These are phyloP conservation scores for Puccinia horiana DNA, from an alignment of 1,284 basidiomycete species.

Conservation along the genomic window DNA sequence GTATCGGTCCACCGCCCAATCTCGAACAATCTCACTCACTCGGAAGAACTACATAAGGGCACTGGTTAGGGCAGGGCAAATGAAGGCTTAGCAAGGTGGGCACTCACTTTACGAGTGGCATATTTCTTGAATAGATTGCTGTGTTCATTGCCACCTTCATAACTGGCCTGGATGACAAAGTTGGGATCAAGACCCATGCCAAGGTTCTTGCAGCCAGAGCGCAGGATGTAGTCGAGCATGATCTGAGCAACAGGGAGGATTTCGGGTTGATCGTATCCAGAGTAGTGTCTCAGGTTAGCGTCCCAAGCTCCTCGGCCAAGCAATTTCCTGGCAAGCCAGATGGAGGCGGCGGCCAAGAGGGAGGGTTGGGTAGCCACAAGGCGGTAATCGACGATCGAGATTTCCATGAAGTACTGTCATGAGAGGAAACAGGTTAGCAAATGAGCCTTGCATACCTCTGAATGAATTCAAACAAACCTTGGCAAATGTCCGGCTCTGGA, in stretches of 20 bases:
- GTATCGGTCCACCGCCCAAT: conserved; percentile 42
- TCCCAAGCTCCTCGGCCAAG: conserved; percentile 84
- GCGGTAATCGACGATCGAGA: conserved; percentile 81
- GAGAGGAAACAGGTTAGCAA: neutral
- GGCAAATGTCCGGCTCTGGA: conserved; percentile 83
- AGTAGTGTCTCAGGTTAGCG: conserved; percentile 86
- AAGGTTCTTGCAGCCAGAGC: conserved; percentile 56
- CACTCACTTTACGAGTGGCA: conserved; percentile 42
- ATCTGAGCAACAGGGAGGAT: conserved; percentile 83
- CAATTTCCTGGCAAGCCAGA: conserved; percentile 86
- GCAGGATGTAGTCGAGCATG: conserved; percentile 89
- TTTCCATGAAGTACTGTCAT: conserved; percentile 76
- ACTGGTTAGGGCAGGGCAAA: neutral
- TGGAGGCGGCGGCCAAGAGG: conserved; percentile 79
- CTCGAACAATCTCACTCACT: conserved; percentile 41
- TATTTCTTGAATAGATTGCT: conserved; percentile 45
- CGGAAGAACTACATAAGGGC: conserved; percentile 35
- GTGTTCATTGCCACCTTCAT: conserved; percentile 47
- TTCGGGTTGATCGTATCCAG: conserved; percentile 80
- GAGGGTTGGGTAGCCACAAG: conserved; percentile 80
- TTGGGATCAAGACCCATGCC: conserved; percentile 31
- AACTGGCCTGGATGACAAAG: conserved; percentile 24
- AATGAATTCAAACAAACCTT: conserved; percentile 62
- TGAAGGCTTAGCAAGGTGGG: neutral
- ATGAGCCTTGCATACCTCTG: neutral